A percentile compares a stretch with the other conserved stretches of the same genome.
Conservation (phyloP, 805 yeast species). For the Metschnikowia lochheadii region DNA sequence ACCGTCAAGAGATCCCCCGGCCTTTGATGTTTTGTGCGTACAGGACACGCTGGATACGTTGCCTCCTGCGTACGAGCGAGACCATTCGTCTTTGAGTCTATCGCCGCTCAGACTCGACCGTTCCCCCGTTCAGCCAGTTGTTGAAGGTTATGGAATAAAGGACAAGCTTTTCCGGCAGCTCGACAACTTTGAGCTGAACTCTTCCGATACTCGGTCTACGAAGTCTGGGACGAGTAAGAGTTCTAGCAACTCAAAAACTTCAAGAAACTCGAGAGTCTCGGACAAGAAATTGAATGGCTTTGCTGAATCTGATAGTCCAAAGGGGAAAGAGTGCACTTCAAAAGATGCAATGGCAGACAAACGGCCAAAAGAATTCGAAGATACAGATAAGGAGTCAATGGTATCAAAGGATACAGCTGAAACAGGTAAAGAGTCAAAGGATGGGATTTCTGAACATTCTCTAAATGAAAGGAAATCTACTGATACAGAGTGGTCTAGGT, state of each 20-base stretch:
- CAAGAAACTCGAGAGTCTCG: not conserved
- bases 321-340: too few species aligned
- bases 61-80: conserved; percentile 16
- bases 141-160: conserved; percentile 6
- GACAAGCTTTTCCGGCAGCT: conserved; percentile 13
- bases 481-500: too few species aligned
- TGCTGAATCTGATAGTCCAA: too few species aligned
- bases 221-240: not conserved
- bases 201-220: not conserved
- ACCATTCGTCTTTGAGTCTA: conserved; percentile 5
- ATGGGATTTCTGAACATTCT: not conserved
- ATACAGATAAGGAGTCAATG: too few species aligned
- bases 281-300: not conserved
- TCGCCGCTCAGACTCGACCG: conserved; percentile 15
- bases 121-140: not conserved
- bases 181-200: conserved; percentile 2
- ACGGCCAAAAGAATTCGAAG: too few species aligned
- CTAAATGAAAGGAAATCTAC: not conserved
- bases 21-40: conserved; percentile 5
- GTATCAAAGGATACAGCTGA: too few species aligned
- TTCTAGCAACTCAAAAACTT: not conserved
- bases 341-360: too few species aligned
- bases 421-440: not conserved
- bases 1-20: conserved; percentile 17
- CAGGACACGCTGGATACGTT: conserved; percentile 13